phyloP scores from a whole-genome alignment of 164 flowering plant genomes.

The Dillenia suffruticosa region DNA sequence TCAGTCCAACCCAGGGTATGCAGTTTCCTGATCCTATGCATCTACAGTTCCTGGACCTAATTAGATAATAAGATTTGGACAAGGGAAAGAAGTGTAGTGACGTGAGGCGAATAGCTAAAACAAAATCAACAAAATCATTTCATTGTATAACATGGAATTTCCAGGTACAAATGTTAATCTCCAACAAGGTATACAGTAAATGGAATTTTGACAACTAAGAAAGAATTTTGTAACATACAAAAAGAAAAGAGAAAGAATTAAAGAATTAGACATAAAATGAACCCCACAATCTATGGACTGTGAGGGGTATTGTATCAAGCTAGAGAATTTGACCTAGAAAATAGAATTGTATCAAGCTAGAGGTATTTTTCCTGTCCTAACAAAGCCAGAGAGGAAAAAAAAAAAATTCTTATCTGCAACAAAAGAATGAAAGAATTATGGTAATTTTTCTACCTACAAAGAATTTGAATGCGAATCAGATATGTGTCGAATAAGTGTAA shows the following conservation, averaged over 20 bases:
- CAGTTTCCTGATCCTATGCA: too few species aligned
- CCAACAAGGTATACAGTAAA: not conserved
- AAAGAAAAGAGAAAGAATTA: conserved; percentile 31
- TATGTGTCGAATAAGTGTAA: conserved; percentile 1
- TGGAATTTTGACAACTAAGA: not conserved
- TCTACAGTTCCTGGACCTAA: too few species aligned
- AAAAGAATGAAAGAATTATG: conserved; percentile 62
- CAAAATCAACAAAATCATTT: conserved; percentile 7
- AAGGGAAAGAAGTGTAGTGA: too few species aligned
- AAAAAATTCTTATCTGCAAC: conserved; percentile 29
- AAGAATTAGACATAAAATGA: conserved; percentile 30
- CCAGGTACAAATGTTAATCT: not conserved
- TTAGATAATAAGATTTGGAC: too few species aligned
- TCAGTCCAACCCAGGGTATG: too few species aligned
- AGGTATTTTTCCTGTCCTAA: conserved; percentile 5
- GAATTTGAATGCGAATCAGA: conserved; percentile 24
- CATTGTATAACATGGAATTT: conserved; percentile 6
- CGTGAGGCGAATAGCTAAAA: not conserved
- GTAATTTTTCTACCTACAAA: conserved; percentile 45
- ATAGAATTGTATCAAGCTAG: conserved; percentile 9
- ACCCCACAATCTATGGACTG: conserved; percentile 18
- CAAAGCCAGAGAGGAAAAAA: not conserved
- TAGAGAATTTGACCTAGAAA: conserved; percentile 7
- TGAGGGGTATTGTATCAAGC: conserved; percentile 6
- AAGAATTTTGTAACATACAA: conserved; percentile 20